Evolutionary conservation across 768 basidiomycete genomes (phyloP).

Genomic region (Botryobasidium botryosum): DNA sequence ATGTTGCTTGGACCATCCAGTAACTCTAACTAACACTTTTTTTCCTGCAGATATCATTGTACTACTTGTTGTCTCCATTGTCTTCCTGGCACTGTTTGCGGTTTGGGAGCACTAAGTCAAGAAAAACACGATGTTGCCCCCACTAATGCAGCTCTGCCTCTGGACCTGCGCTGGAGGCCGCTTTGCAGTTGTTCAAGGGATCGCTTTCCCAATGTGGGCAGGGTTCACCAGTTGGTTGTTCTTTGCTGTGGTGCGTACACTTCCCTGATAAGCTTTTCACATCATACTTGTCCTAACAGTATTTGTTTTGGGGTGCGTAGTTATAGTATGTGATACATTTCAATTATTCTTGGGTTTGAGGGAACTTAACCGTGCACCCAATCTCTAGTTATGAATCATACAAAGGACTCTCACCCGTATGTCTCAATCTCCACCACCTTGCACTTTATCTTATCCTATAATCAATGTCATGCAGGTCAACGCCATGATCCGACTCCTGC

Average conservation of each 20-base stretch:
- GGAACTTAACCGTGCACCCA: too few relatives aligned
- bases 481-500: conserved; percentile 48
- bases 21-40: background rate
- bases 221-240: conserved; percentile 25
- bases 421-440: background rate
- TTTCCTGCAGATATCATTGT: conserved; percentile 43
- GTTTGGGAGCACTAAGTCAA: conserved; percentile 52
- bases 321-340: too few relatives aligned
- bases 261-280: too few relatives aligned
- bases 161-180: conserved; percentile 45
- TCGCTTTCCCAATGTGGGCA: conserved; percentile 46
- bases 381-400: conserved; percentile 48
- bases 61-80: conserved; percentile 42
- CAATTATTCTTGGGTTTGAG: too few relatives aligned
- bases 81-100: conserved; percentile 40
- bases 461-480: too few relatives aligned
- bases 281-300: too few relatives aligned
- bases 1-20: too few relatives aligned
- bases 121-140: conserved; percentile 23
- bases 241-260: too few relatives aligned
- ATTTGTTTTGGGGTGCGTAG: too few relatives aligned
- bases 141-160: conserved; percentile 44
- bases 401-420: conserved; percentile 33
- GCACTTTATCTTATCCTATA: too few relatives aligned
- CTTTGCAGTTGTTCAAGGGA: conserved; percentile 40